phyloP scores from a whole-genome alignment of 208 protist species.

The Leishmania guyanensis region DNA sequence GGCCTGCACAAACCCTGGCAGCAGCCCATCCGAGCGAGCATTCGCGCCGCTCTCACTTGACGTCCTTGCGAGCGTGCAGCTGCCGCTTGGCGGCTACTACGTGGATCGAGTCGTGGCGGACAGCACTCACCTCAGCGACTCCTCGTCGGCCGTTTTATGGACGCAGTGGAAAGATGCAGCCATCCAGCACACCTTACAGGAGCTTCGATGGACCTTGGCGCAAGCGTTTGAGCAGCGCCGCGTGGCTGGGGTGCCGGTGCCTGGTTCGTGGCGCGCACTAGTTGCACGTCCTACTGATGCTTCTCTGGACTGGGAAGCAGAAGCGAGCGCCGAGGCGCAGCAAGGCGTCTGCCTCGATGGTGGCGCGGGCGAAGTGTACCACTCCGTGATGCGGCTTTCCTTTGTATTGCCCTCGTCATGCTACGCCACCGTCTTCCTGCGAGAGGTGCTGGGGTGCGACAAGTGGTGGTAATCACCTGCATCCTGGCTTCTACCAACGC shows the following conservation, averaged over 20 bases:
- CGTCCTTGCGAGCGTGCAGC: slow-evolving; percentile 8
- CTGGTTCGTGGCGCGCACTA: slow-evolving; percentile 48
- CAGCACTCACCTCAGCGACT: background rate
- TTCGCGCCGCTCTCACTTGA: slow-evolving; percentile 10
- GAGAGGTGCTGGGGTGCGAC: slow-evolving; percentile 67
- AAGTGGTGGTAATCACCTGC: slow-evolving; percentile 55
- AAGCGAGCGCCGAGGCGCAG: background rate
- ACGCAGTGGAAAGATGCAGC: slow-evolving; percentile 24
- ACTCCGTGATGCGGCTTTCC: slow-evolving; percentile 28
- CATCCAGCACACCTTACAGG: slow-evolving; percentile 22
- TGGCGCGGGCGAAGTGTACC: slow-evolving; percentile 3
- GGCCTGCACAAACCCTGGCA: background rate
- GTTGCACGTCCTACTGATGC: slow-evolving; percentile 40
- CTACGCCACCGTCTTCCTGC: slow-evolving; percentile 85
- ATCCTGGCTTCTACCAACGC: background rate
- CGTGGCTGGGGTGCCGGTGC: slow-evolving; percentile 73
- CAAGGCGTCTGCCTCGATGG: background rate
- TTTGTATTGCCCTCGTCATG: slow-evolving; percentile 77
- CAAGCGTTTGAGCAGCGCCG: slow-evolving; percentile 46
- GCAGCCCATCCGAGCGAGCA: background rate
- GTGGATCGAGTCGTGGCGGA: background rate
- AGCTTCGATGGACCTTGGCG: slow-evolving; percentile 30
- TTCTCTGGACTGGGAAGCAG: slow-evolving; percentile 4
- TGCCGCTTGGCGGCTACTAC: slow-evolving; percentile 36
- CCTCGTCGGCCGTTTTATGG: slow-evolving; percentile 8